Percentiles rank a stretch among this genome's conserved stretches.
phyloP scores from a whole-genome alignment of 768 basidiomycete species.

The Lactarius hatsudake region DNA sequence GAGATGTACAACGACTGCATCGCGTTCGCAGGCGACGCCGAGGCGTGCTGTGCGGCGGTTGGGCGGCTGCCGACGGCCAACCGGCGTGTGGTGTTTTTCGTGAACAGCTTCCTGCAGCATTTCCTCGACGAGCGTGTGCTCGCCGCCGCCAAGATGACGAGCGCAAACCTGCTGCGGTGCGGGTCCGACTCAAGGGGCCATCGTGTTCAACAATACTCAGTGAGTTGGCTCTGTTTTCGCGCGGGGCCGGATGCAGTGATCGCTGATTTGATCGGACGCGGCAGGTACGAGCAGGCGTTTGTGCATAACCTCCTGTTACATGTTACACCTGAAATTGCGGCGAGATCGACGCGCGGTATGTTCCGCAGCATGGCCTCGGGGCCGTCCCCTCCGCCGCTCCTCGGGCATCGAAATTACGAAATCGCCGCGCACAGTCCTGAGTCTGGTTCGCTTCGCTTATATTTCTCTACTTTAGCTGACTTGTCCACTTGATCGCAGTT shows the following conservation, averaged over 20 bases:
- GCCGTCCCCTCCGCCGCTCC: constrained; percentile 48
- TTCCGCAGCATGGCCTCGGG: constrained; percentile 76
- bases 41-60: constrained; percentile 71
- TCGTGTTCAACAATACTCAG: constrained; percentile 92
- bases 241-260: neutral
- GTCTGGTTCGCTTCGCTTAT: no score
- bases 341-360: constrained; percentile 73
- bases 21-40: constrained; percentile 59
- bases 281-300: constrained; percentile 84
- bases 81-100: constrained; percentile 79
- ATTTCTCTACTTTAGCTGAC: neutral
- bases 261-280: neutral
- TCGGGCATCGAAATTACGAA: constrained; percentile 54
- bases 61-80: constrained; percentile 83
- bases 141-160: constrained; percentile 81
- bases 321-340: constrained; percentile 76
- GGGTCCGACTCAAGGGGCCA: constrained; percentile 84
- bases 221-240: constrained; percentile 40
- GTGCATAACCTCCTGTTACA: constrained; percentile 81
- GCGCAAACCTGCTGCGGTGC: constrained; percentile 80
- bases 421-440: constrained; percentile 38
- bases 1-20: constrained; percentile 93
- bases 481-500: neutral
- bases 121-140: constrained; percentile 80
- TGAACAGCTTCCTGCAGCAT: constrained; percentile 87